Base-by-base conservation (phyloP, 805 yeast genomes). In the Saturnispora mendoncae region DNA sequence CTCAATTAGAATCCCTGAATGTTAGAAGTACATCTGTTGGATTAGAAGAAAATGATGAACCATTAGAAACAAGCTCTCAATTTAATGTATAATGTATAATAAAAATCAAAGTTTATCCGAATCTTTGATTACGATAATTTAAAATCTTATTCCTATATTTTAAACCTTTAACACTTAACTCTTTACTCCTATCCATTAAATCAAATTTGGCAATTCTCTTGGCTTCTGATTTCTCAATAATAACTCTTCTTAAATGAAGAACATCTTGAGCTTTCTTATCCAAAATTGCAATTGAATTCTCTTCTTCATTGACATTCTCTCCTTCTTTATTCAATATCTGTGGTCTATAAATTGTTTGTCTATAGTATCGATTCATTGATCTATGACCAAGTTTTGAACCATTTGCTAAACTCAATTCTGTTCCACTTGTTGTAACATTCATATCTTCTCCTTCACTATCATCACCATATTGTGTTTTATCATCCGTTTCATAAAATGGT, bases 351-450 rank as follows among this genome's bases (percentile, higher is more conserved):
- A 14, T 20, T 7, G 8, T 6, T 29, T 8, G 33, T 6, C 19
- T 18, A n/a, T 8, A 7, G 25, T 75, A 77, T 40, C 84, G 67
- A 35, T 72, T 69, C 61, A 82, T 68, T 2, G 83, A 67, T 46
- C 97, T 69, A 59, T 88, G 95, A 0, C 95, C 94, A 1, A 84
- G 70, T 34, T 76, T 73, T 4, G 74, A 64, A 1, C 97, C 97
- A 15, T 83, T 72, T 2, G 95, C 88, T 38, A 88, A 66, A 0
- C 73, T 65, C 36, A 87, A 60, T 14, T 14, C 7, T 19, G 25
- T 13, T 9, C 6, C 23, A 32, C 24, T 8, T 17, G 25, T 6
- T 23, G 25, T 51, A n/a, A n/a, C n/a, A n/a, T n/a, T n/a, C n/a
- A n/a, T n/a, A n/a, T 81, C 86, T 14, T 71, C 71, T 4, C 87